Percentiles rank a stretch among this genome's conserved stretches.
These are phyloP conservation scores for Hymenoscyphus albidus DNA, from an alignment of 2,329 filamentous ascomycete genomes.

Conservation along the genomic window DNA sequence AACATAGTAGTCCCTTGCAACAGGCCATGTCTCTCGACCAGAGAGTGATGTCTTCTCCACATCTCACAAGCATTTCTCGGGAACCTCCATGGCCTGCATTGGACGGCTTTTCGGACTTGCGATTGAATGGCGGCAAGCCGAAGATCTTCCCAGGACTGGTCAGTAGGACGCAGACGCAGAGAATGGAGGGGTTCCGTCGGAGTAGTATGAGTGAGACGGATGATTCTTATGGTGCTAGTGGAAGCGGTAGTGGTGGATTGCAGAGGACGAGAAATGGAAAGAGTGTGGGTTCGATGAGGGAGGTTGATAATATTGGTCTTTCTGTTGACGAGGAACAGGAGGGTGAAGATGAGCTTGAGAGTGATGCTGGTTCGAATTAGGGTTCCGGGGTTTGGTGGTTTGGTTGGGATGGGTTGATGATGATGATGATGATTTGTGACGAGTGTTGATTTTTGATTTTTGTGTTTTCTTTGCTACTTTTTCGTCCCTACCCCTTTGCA, in stretches of 20 bases:
- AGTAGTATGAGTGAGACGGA: constrained; percentile 30
- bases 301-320: neutral
- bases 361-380: constrained; percentile 7
- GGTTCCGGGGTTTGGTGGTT: neutral
- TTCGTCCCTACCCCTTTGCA: no score
- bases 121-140: constrained; percentile 59
- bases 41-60: constrained; percentile 15
- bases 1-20: constrained; percentile 17
- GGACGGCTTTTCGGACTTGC: constrained; percentile 41
- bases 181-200: constrained; percentile 24
- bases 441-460: no score
- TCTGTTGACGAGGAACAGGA: neutral
- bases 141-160: constrained; percentile 70
- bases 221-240: constrained; percentile 15
- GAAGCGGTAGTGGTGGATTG: constrained; percentile 8
- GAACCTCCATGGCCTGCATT: constrained; percentile 35
- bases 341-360: constrained; percentile 2
- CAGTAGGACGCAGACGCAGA: constrained; percentile 33
- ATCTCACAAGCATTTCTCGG: constrained; percentile 16
- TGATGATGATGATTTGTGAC: no score
- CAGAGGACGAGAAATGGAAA: neutral
- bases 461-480: no score
- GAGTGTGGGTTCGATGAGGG: neutral
- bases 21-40: neutral
- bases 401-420: neutral